Base-by-base conservation (phyloP, 2,329 filamentous ascomycete species). In the Lasiodiplodia sp. region DNA sequence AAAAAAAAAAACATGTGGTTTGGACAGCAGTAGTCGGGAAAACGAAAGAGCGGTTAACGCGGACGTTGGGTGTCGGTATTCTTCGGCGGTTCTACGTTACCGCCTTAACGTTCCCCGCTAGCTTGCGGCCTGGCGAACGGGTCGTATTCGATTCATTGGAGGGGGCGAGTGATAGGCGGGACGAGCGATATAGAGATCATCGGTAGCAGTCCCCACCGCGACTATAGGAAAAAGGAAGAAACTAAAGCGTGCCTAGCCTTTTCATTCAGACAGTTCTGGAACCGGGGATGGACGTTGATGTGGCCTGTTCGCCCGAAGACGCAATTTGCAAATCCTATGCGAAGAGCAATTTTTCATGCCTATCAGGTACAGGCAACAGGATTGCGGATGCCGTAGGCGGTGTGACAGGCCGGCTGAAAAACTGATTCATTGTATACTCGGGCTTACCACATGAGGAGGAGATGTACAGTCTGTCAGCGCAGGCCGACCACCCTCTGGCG, bases 101-200 rank as follows among this genome's bases (percentile, higher is more conserved):
- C 52, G 52, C 23, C 51, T 31, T 14, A 28, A 28, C 28, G 28
- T 28, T 28, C 28, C 28, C 28, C 28, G 28, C 52, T 11, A 31
- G 28, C 53, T 18, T 23, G 28, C 25, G 21, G 16, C 21, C 53
- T 21, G 53, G 28, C 28, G 28, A 31, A 28, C 28, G 28, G 28
- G 16, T n/a, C 12, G 23, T 47, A 40, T 6, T 18, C 38, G 5
- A 6, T 28, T 16, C 38, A 2, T 34, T 63, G 25, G 25, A n/a
- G 38, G 40, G 60, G 25, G 28, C 28, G 52, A 64, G 60, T 38
- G 60, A 64, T 64, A n/a, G 2, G 25, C 60, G 37, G 28, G 28
- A 47, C 44, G 44, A 28, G 60, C 51, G 40, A 47, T 47, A 64
- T 64, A 64, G 60, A 51, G 60, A 64, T 64, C 60, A 64, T 64